Percentiles rank a stretch among this genome's conserved stretches.
Conservation (phyloP, 2,329 filamentous ascomycete species). For the Aureobasidium melanogenum region DNA sequence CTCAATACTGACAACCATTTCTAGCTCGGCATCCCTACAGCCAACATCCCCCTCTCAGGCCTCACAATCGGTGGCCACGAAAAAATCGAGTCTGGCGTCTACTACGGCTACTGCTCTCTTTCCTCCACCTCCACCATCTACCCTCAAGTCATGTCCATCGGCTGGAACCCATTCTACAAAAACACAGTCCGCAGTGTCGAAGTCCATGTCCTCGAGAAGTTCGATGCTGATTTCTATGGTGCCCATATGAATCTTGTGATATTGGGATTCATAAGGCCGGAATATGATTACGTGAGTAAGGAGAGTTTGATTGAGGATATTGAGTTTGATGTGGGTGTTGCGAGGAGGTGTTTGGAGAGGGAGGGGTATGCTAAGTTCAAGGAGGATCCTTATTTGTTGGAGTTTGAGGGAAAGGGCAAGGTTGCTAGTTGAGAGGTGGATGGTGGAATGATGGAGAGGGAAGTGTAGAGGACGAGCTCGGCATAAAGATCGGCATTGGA, state of each 20-base stretch:
- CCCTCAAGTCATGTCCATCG: constrained; percentile 88
- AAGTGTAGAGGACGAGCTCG: not conserved
- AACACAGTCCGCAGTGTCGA: constrained; percentile 73
- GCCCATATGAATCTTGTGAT: constrained; percentile 70
- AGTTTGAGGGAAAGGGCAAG: constrained; percentile 24
- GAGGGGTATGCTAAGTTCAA: constrained; percentile 49
- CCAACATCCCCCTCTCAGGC: constrained; percentile 65
- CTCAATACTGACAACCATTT: not conserved
- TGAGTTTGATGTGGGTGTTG: constrained; percentile 76
- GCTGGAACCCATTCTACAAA: constrained; percentile 96
- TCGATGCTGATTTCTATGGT: constrained; percentile 76
- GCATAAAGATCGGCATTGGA: not conserved
- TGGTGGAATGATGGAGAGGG: too few species aligned
- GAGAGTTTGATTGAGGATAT: constrained; percentile 87
- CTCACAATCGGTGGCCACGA: constrained; percentile 61
- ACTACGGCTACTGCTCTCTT: constrained; percentile 85
- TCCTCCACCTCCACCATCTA: constrained; percentile 42
- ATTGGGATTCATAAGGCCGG: constrained; percentile 78
- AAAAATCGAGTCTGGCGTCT: constrained; percentile 67
- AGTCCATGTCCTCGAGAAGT: constrained; percentile 59
- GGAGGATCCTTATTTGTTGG: constrained; percentile 33
- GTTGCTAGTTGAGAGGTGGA: constrained; percentile 18
- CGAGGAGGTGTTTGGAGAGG: constrained; percentile 61
- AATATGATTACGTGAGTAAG: constrained; percentile 76
- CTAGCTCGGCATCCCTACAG: constrained; percentile 89